Conservation (phyloP, 2,329 filamentous ascomycete genomes). For the Dendrostoma leiphaemia region DNA sequence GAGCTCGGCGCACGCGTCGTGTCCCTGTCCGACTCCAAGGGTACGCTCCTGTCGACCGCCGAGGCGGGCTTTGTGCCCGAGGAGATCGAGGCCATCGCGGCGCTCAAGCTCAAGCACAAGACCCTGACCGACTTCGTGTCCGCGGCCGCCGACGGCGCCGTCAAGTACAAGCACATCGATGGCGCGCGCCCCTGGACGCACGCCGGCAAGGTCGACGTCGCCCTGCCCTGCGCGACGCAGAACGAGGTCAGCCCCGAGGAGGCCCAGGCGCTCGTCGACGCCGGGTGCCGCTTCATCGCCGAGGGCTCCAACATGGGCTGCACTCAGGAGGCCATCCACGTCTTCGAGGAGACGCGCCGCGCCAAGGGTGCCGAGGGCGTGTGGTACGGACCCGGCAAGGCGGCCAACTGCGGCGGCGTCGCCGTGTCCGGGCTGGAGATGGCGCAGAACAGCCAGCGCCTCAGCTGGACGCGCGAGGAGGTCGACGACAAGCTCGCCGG, state of each 20-base stretch:
- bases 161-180: constrained; percentile 77
- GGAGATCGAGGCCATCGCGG: constrained; percentile 75
- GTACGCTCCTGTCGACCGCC: constrained; percentile 72
- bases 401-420: constrained; percentile 95
- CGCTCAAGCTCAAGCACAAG: constrained; percentile 84
- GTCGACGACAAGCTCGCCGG: constrained; percentile 86
- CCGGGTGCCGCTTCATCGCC: constrained; percentile 80
- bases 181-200: constrained; percentile 90
- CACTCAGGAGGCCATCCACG: constrained; percentile 90
- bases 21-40: constrained; percentile 91
- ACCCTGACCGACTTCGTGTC: constrained; percentile 56
- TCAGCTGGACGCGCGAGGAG: constrained; percentile 84
- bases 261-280: constrained; percentile 74
- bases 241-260: constrained; percentile 96
- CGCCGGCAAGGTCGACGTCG: constrained; percentile 85
- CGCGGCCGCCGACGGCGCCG: constrained; percentile 56
- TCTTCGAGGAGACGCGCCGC: constrained; percentile 79
- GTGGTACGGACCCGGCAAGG: constrained; percentile 98
- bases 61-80: constrained; percentile 73
- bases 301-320: constrained; percentile 99
- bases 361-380: constrained; percentile 68
- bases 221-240: constrained; percentile 90
- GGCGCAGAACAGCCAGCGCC: constrained; percentile 88
- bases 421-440: constrained; percentile 98
- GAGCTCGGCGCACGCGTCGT: constrained; percentile 92